Evolutionary conservation across 495 filamentous ascomycete genomes (phyloP).

Genomic region (Articulospora tetracladia): DNA sequence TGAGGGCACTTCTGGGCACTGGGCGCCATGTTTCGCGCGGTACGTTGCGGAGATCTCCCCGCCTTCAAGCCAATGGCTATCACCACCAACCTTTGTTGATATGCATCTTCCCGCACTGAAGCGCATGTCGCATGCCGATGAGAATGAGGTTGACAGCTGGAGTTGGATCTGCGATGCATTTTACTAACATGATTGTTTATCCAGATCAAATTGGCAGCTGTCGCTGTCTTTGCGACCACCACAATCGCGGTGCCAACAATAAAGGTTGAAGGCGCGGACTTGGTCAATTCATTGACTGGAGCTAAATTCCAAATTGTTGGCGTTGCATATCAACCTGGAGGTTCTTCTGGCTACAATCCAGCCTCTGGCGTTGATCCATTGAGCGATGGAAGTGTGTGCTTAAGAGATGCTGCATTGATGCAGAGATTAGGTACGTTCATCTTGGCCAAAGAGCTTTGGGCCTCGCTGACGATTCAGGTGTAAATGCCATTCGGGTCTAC

Average conservation of each 20-base stretch:
- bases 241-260: constrained; percentile 69
- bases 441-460: neutral
- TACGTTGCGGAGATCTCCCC: neutral
- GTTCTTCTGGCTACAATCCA: constrained; percentile 72
- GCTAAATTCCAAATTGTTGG: constrained; percentile 87
- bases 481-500: constrained; percentile 93
- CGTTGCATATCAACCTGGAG: constrained; percentile 93
- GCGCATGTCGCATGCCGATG: neutral
- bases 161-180: neutral
- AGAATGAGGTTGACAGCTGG: too few species aligned
- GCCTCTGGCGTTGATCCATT: constrained; percentile 63
- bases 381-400: constrained; percentile 67
- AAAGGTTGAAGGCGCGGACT: constrained; percentile 70
- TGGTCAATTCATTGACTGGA: constrained; percentile 74
- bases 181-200: neutral
- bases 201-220: constrained; percentile 8
- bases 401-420: constrained; percentile 90
- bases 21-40: neutral
- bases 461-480: constrained; percentile 32
- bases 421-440: constrained; percentile 62
- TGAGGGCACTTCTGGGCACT: neutral
- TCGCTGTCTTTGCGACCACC: constrained; percentile 39
- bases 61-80: neutral
- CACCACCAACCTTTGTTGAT: neutral
- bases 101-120: neutral